These are phyloP conservation scores for Apocynum venetum DNA, from an alignment of 257 asterid species.

Conservation along the genomic window DNA sequence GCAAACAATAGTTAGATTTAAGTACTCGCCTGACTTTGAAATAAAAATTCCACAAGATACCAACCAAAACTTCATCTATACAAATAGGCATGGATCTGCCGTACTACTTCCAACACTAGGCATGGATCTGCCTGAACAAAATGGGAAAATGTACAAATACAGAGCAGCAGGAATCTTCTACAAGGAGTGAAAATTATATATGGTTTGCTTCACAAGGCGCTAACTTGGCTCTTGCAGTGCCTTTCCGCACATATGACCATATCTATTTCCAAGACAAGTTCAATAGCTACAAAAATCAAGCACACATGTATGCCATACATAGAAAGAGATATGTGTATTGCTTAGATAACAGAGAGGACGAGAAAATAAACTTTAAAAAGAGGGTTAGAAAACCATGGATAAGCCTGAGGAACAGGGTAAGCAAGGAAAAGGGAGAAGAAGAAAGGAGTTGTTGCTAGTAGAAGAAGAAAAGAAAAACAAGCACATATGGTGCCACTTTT, in stretches of 20 bases:
- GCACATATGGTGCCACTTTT: neutral
- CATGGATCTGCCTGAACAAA: no score
- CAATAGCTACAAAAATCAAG: neutral
- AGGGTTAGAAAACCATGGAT: neutral
- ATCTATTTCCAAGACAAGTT: neutral
- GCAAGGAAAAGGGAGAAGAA: neutral
- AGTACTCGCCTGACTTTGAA: neutral
- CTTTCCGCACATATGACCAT: neutral
- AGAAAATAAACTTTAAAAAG: neutral
- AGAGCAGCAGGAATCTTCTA: neutral
- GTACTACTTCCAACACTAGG: no score
- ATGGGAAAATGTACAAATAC: neutral
- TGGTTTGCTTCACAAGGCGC: neutral
- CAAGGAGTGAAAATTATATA: neutral
- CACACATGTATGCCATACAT: neutral
- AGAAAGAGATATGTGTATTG: neutral
- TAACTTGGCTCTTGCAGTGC: neutral
- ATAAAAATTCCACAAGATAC: neutral
- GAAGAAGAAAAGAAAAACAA: neutral
- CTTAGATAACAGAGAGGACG: neutral
- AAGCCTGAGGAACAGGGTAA: neutral
- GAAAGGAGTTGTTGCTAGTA: neutral
- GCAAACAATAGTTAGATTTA: neutral
- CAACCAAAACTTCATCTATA: neutral
- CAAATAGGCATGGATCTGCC: no score